A percentile compares a stretch with the other conserved stretches of the same genome.
Evolutionary conservation across 2,329 filamentous ascomycete genomes (phyloP).

Genomic region (Penicillium sp.): DNA sequence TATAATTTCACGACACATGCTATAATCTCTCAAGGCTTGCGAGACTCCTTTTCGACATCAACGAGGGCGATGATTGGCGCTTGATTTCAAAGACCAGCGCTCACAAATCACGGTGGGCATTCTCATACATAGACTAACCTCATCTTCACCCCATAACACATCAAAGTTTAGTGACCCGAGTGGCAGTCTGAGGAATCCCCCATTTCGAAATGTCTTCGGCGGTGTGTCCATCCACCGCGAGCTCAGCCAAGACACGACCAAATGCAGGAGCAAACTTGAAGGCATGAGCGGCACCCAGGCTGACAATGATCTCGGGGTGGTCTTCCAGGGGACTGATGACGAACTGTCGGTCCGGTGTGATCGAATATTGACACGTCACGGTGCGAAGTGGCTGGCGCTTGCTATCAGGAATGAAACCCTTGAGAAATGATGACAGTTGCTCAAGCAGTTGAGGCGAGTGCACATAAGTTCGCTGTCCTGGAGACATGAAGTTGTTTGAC

Average conservation of each 20-base stretch:
- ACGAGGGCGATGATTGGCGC: no score
- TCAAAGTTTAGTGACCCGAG: slow-evolving; percentile 13
- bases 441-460: slow-evolving; percentile 24
- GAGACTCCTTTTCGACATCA: no score
- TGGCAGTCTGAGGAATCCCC: slow-evolving; percentile 16
- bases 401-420: slow-evolving; percentile 23
- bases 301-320: slow-evolving; percentile 23
- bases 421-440: slow-evolving; percentile 22
- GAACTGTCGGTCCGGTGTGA: slow-evolving; percentile 30
- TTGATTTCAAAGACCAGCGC: no score
- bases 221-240: slow-evolving; percentile 26
- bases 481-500: slow-evolving; percentile 26
- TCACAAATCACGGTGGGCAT: no score
- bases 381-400: slow-evolving; percentile 25
- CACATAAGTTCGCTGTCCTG: slow-evolving; percentile 29
- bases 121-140: no score
- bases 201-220: slow-evolving; percentile 28
- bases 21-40: no score
- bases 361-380: slow-evolving; percentile 30
- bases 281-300: slow-evolving; percentile 25
- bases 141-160: no score
- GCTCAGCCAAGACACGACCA: slow-evolving; percentile 25
- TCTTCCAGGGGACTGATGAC: slow-evolving; percentile 27
- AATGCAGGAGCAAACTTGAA: slow-evolving; percentile 30
- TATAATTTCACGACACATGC: no score